Conservation (phyloP, 805 yeast species). For the Schwanniomyces vanrijiae region DNA sequence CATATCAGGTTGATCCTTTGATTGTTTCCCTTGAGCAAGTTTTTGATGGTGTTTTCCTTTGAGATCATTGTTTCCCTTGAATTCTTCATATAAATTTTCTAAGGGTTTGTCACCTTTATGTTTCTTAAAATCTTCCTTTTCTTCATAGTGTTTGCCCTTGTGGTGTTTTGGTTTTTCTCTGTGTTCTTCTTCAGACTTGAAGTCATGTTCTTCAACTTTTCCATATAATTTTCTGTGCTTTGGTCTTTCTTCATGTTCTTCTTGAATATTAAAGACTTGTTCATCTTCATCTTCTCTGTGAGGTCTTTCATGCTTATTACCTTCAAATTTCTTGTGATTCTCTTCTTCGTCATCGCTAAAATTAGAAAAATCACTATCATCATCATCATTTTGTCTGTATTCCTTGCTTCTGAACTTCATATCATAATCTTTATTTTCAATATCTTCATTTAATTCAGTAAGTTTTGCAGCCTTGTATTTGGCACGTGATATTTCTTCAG, state of each 20-base stretch:
- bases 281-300: background rate
- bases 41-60: background rate
- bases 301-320: background rate
- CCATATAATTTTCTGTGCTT: background rate
- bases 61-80: background rate
- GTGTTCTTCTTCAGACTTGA: background rate
- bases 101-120: no score
- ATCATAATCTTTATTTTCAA: background rate
- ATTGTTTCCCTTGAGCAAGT: background rate
- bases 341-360: background rate
- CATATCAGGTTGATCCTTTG: background rate
- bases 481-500: background rate
- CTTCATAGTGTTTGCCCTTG: background rate
- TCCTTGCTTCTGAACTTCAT: background rate
- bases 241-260: background rate
- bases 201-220: background rate
- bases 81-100: no score
- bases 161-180: background rate
- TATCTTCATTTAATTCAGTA: background rate
- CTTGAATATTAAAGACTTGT: background rate
- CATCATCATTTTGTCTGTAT: background rate
- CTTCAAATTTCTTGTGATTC: background rate
- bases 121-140: background rate
- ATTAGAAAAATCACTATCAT: background rate
- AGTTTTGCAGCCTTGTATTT: background rate